Evolutionary conservation across 371 early-diverging fungal genomes (phyloP).

Genomic region (Apophysomyces trapeziformis): DNA sequence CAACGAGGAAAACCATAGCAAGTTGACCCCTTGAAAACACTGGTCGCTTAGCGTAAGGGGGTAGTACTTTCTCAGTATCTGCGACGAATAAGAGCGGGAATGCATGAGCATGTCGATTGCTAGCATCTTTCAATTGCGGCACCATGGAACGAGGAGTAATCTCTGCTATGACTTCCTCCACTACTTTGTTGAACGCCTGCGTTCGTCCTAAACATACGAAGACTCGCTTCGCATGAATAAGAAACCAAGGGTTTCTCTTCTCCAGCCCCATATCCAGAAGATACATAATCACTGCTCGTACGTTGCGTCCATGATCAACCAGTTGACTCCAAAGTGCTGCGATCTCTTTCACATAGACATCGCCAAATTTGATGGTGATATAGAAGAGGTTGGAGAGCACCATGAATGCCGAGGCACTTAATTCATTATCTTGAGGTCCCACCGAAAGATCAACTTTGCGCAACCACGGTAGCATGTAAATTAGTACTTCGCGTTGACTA

Average conservation of each 20-base stretch:
- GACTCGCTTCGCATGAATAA: constrained; percentile 80
- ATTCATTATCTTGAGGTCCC: constrained; percentile 50
- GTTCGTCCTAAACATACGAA: constrained; percentile 83
- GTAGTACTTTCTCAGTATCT: constrained; percentile 70
- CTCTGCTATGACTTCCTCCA: constrained; percentile 67
- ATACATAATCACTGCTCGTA: constrained; percentile 73
- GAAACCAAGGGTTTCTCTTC: constrained; percentile 79
- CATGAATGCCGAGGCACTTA: constrained; percentile 63
- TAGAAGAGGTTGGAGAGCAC: constrained; percentile 85
- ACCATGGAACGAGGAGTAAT: constrained; percentile 83
- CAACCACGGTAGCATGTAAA: constrained; percentile 87
- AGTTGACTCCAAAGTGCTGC: constrained; percentile 85
- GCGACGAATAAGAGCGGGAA: constrained; percentile 60
- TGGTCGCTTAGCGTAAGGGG: constrained; percentile 69
- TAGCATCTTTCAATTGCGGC: constrained; percentile 61
- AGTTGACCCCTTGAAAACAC: constrained; percentile 81
- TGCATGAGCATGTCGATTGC: constrained; percentile 44
- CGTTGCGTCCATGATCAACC: constrained; percentile 69
- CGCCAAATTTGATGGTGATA: constrained; percentile 83
- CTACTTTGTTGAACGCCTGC: constrained; percentile 58
- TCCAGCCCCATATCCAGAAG: constrained; percentile 75
- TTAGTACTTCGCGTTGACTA: constrained; percentile 71
- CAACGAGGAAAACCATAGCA: constrained; percentile 79
- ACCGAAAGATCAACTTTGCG: constrained; percentile 72
- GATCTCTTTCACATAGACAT: constrained; percentile 76